Evolutionary conservation across 108 stramenopile genomes (phyloP).

Genomic region (Stephanodiscus triporus): DNA sequence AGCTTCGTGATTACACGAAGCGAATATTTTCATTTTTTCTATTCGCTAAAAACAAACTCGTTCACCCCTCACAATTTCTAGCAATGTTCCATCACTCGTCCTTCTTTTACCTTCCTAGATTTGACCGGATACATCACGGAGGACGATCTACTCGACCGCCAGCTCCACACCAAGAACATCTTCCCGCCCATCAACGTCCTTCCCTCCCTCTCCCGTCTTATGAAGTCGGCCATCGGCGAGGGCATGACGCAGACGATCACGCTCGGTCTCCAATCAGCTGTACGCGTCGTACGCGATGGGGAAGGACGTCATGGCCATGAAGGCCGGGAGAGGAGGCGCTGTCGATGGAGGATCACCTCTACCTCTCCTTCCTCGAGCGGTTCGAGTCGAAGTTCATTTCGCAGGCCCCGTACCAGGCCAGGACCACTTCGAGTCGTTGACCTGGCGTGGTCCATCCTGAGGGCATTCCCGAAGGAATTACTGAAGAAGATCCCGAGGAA

Average conservation of each 20-base stretch:
- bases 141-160: conserved; percentile 99
- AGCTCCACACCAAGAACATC: conserved; percentile 97
- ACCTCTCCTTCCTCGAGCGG: conserved; percentile 97
- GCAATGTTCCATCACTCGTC: neutral
- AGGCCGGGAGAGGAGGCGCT: conserved; percentile 99
- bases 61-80: neutral
- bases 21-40: neutral
- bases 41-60: neutral
- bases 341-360: conserved; percentile 98
- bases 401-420: conserved; percentile 98
- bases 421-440: conserved; percentile 98
- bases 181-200: conserved; percentile 99
- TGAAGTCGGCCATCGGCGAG: conserved; percentile 99
- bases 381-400: conserved; percentile 98
- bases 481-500: conserved; percentile 99
- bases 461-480: conserved; percentile 98
- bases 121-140: conserved; percentile 99
- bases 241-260: conserved; percentile 99
- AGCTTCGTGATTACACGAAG: neutral
- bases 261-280: conserved; percentile 98
- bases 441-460: conserved; percentile 98
- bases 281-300: conserved; percentile 99
- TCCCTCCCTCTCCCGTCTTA: conserved; percentile 97
- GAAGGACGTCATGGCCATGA: conserved; percentile 99
- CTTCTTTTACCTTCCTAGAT: conserved; percentile 26